Base-by-base conservation (phyloP, 306 rosid genomes). In the Malus asiatica region DNA sequence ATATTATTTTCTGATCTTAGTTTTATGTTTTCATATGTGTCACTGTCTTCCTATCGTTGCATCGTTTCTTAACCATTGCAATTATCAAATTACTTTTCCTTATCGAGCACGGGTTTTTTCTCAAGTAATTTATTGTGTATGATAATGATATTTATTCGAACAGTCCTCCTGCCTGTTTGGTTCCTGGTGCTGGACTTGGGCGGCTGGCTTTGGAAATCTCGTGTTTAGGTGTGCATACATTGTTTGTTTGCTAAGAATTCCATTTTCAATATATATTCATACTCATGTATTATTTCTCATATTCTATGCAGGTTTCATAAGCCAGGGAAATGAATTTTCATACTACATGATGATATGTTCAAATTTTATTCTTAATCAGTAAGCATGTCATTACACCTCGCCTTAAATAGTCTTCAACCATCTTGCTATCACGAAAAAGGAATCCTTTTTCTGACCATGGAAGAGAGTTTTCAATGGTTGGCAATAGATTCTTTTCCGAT, bases 271-370 rank as follows among this genome's bases (percentile, higher is more conserved):
- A 76, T 78, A 25, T 73, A 35, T 40, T 57, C 48, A 14, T 71
- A 55, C 63, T 58, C 73, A 40, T 80, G 67, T 76, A 72, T 64
- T 77, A 63, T 79, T 71, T 70, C n/a, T 40, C 66, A 45, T 66
- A 48, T 76, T 74, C 73, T 76, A 66, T 80, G 83, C 87, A 95
- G 99, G 97, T 79, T 95, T 92, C 86, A 83, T 92, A 65, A 80
- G 97, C 78, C 99, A 95, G 78, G 99, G 99, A 84, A 95, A 95
- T 82, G 99, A 92, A 81, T 95, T 95, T 87, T 95, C 99, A 40
- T 95, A 95, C 86, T 92, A 95, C 86, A 95, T 95, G 99, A 95
- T 95, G 99, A 95, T 95, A 89, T 92, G 97, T 88, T 95, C 97
- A 29, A 90, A 93, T 88, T 95, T 88, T 89, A 92, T 95, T 84